phyloP scores from a whole-genome alignment of 257 asterid genomes.

The Primulina huaijiensis region DNA sequence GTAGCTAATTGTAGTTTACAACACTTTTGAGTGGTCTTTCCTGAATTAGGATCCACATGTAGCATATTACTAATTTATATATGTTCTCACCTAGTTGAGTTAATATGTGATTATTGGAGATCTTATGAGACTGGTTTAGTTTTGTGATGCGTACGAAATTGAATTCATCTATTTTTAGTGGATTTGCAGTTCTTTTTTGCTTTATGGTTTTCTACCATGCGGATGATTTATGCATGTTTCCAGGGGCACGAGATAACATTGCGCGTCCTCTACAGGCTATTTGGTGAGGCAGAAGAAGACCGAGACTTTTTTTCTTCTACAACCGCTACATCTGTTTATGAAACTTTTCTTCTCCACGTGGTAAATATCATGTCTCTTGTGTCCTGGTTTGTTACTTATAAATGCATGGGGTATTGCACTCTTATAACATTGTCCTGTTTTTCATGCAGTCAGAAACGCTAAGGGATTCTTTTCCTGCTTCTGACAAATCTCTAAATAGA shows the following conservation, averaged over 20 bases:
- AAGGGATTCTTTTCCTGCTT: conserved; percentile 84
- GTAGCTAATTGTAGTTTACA: background rate
- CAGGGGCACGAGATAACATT: conserved; percentile 99
- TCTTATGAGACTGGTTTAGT: background rate
- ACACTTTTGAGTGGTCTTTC: background rate
- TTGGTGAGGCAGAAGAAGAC: conserved; percentile 95
- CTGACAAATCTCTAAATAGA: conserved; percentile 93
- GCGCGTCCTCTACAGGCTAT: conserved; percentile 90
- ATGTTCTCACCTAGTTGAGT: too few species aligned
- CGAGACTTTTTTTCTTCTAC: conserved; percentile 84
- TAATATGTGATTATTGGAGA: too few species aligned
- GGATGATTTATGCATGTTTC: conserved; percentile 57
- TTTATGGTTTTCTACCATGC: conserved; percentile 26
- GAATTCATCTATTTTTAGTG: too few species aligned
- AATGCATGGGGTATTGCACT: conserved; percentile 23
- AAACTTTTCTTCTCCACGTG: conserved; percentile 87
- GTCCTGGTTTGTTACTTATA: conserved; percentile 23
- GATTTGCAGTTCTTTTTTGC: background rate
- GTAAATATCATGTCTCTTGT: conserved; percentile 37
- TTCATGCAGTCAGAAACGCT: conserved; percentile 80
- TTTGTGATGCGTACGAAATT: too few species aligned
- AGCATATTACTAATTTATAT: background rate
- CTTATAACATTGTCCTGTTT: conserved; percentile 23
- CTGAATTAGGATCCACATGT: background rate
- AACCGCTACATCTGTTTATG: conserved; percentile 83